phyloP scores from a whole-genome alignment of 2,329 filamentous ascomycete genomes.

The Metarhizium guizhouense region DNA sequence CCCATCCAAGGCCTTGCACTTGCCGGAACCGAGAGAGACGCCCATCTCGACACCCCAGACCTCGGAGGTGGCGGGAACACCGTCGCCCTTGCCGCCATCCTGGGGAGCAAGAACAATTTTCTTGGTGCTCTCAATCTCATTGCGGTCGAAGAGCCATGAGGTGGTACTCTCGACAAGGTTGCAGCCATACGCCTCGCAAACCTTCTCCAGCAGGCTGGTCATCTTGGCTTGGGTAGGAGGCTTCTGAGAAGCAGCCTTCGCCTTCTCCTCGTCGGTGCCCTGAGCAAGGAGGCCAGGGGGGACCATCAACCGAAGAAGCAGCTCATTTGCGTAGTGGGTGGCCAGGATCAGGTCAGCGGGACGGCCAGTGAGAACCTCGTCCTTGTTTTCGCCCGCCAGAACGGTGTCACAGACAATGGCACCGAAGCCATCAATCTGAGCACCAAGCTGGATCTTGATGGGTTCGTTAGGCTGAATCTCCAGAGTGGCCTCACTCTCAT shows the following conservation, averaged over 20 bases:
- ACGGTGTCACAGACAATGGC: conserved; percentile 94
- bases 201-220: conserved; percentile 78
- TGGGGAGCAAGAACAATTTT: conserved; percentile 89
- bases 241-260: conserved; percentile 77
- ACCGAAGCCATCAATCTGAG: conserved; percentile 95
- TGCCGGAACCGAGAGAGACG: conserved; percentile 81
- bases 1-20: conserved; percentile 86
- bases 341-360: conserved; percentile 82
- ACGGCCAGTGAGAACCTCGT: conserved; percentile 62
- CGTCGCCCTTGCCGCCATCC: conserved; percentile 86
- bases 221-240: conserved; percentile 80
- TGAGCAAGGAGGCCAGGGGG: conserved; percentile 78
- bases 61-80: conserved; percentile 78
- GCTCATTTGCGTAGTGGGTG: conserved; percentile 91
- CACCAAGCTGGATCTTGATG: conserved; percentile 97
- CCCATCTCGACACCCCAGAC: conserved; percentile 98
- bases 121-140: conserved; percentile 95
- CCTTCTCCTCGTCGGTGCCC: conserved; percentile 90
- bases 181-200: conserved; percentile 83
- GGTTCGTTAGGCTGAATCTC: conserved; percentile 78
- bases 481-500: conserved; percentile 72
- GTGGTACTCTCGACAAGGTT: conserved; percentile 96
- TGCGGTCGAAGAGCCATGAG: conserved; percentile 90
- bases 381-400: conserved; percentile 57
- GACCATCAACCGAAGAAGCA: conserved; percentile 82